phyloP scores from a whole-genome alignment of 2,329 filamentous ascomycete species.

The Dactylellina cionopaga region DNA sequence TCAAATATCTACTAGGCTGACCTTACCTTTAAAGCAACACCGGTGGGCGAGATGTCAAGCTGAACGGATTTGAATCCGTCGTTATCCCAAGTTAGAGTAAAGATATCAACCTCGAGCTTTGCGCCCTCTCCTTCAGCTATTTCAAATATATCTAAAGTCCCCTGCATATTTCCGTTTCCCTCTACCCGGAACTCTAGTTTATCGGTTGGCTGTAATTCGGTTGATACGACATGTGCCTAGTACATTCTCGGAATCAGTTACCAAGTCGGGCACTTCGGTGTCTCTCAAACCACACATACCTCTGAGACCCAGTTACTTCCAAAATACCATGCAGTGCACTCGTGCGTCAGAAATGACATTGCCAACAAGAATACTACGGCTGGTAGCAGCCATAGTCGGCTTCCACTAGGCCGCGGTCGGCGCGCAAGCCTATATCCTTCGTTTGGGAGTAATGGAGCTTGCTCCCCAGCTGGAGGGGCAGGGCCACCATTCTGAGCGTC shows the following conservation, averaged over 20 bases:
- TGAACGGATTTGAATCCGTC: constrained; percentile 30
- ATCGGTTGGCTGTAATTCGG: constrained; percentile 16
- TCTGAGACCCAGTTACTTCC: constrained; percentile 26
- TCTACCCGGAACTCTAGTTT: constrained; percentile 35
- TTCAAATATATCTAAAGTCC: constrained; percentile 30
- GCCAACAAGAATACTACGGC: constrained; percentile 33
- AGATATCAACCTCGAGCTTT: constrained; percentile 26
- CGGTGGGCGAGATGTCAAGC: constrained; percentile 16
- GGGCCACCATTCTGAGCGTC: not conserved
- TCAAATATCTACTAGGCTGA: not conserved
- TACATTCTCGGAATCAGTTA: not conserved
- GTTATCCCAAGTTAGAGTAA: constrained; percentile 33
- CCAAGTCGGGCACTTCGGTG: not conserved
- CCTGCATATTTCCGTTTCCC: constrained; percentile 35
- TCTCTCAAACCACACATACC: not conserved
- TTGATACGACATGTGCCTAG: constrained; percentile 14
- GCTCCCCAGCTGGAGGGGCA: constrained; percentile 1
- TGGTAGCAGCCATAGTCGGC: constrained; percentile 39
- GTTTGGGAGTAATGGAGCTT: constrained; percentile 28
- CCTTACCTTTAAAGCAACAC: constrained; percentile 25
- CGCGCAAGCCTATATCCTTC: constrained; percentile 31
- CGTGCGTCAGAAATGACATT: constrained; percentile 40
- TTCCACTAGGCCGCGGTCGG: constrained; percentile 19
- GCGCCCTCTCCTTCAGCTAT: not conserved
- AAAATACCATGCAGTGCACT: constrained; percentile 32